These are phyloP conservation scores for Rhododendron mucronatum DNA, from an alignment of 148 eudicot genomes.

Conservation along the genomic window DNA sequence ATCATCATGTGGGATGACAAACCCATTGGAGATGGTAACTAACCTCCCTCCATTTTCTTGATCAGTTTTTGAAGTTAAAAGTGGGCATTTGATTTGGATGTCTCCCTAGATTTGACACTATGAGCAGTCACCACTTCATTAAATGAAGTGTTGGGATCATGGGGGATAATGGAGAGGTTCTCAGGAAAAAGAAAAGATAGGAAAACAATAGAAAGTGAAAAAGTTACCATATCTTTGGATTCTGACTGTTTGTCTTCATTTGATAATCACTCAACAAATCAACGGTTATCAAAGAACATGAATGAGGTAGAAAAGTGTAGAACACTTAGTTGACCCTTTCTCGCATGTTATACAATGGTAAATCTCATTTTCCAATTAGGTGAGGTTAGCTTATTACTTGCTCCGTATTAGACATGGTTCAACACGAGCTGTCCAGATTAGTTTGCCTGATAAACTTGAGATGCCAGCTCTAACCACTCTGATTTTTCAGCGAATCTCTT, in stretches of 20 bases:
- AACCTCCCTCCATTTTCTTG: neutral
- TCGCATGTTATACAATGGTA: neutral
- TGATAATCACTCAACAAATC: neutral
- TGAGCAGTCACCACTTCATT: neutral
- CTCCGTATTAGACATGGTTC: neutral
- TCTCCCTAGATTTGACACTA: neutral
- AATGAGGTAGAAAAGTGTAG: neutral
- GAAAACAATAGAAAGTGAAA: neutral
- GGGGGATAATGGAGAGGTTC: neutral
- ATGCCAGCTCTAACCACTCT: neutral
- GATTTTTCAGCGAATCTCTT: neutral
- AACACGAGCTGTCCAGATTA: neutral
- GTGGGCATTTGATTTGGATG: neutral
- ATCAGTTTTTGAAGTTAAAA: neutral
- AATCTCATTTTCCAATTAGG: neutral
- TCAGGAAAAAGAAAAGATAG: neutral
- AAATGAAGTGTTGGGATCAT: neutral
- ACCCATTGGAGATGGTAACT: conserved; percentile 62
- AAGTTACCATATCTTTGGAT: neutral
- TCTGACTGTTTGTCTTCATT: neutral
- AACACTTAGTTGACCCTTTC: neutral
- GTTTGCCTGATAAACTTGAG: neutral
- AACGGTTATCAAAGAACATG: neutral
- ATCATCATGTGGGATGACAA: conserved; percentile 65
- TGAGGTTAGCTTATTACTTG: neutral